Percentiles rank a stretch among this genome's conserved stretches.
These are phyloP conservation scores for Cyamopsis tetragonoloba DNA, from an alignment of 306 rosid species.

Conservation along the genomic window DNA sequence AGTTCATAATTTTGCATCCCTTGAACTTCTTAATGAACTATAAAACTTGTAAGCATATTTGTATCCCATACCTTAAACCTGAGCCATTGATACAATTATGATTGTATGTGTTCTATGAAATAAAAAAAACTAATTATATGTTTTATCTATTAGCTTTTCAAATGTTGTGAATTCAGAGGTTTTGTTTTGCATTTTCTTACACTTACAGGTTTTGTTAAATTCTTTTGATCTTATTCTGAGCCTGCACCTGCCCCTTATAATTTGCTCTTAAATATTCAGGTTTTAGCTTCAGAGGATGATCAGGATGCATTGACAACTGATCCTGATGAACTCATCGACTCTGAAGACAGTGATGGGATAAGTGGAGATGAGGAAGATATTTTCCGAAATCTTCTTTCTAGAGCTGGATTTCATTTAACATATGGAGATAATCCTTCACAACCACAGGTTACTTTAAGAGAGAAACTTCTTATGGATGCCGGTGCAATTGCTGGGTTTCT, in stretches of 20 bases:
- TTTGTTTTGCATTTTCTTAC: conserved; percentile 19
- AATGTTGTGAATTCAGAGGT: not conserved
- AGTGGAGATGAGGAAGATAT: conserved; percentile 99
- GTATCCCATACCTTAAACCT: conserved; percentile 18
- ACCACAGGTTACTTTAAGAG: conserved; percentile 93
- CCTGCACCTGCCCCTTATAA: conserved; percentile 27
- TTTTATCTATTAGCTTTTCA: conserved; percentile 10
- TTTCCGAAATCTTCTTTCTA: conserved; percentile 87
- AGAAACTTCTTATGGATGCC: conserved; percentile 93
- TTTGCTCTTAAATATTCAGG: conserved; percentile 45
- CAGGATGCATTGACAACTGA: conserved; percentile 98
- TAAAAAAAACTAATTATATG: not conserved
- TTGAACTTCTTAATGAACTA: conserved; percentile 29
- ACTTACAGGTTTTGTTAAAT: not conserved
- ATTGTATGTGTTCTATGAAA: not conserved
- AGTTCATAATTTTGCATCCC: conserved; percentile 28
- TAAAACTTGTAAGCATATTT: conserved; percentile 32
- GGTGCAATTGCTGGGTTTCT: conserved; percentile 98
- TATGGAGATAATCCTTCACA: conserved; percentile 97
- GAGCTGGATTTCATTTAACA: conserved; percentile 96
- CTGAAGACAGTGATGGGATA: conserved; percentile 95
- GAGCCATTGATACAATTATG: conserved; percentile 14
- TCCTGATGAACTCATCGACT: conserved; percentile 91
- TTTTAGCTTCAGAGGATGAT: conserved; percentile 93
- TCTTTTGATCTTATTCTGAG: conserved; percentile 6